Evolutionary conservation across 2,329 filamentous ascomycete genomes (phyloP).

Genomic region (Penicillium capsulatum): DNA sequence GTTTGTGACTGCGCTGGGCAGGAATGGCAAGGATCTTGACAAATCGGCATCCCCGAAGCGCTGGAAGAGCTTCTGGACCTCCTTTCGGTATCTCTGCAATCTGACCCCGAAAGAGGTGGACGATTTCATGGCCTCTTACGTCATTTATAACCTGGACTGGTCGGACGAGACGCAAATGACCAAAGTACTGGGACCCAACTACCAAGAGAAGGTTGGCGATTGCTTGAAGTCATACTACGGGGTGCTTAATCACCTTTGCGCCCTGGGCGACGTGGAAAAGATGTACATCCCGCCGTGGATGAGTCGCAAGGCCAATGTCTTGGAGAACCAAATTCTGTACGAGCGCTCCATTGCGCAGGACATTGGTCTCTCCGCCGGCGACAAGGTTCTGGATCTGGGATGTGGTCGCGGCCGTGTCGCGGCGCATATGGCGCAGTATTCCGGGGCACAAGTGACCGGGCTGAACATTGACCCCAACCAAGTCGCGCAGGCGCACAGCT

Average conservation of each 20-base stretch:
- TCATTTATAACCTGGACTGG: slow-evolving; percentile 57
- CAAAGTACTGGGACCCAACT: slow-evolving; percentile 46
- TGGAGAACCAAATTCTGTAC: slow-evolving; percentile 53
- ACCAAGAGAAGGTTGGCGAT: slow-evolving; percentile 50
- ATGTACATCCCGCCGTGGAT: slow-evolving; percentile 56
- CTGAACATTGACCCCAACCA: slow-evolving; percentile 55
- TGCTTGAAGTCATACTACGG: slow-evolving; percentile 53
- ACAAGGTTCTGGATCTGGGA: slow-evolving; percentile 50
- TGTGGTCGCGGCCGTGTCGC: slow-evolving; percentile 53
- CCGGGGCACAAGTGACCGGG: slow-evolving; percentile 49
- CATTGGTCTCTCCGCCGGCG: slow-evolving; percentile 45
- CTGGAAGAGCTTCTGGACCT: slow-evolving; percentile 48
- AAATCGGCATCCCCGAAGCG: slow-evolving; percentile 48
- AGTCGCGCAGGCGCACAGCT: slow-evolving; percentile 45
- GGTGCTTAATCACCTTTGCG: slow-evolving; percentile 53
- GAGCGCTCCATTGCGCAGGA: slow-evolving; percentile 50
- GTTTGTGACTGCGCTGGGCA: slow-evolving; percentile 17
- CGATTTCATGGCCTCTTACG: slow-evolving; percentile 55
- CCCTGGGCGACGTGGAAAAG: slow-evolving; percentile 54
- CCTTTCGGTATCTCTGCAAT: slow-evolving; percentile 50
- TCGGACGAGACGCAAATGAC: slow-evolving; percentile 49
- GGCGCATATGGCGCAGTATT: slow-evolving; percentile 50
- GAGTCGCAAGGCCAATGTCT: slow-evolving; percentile 48
- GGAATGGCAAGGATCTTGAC: slow-evolving; percentile 33
- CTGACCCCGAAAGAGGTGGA: slow-evolving; percentile 51